Percentiles rank a stretch among this genome's conserved stretches.
phyloP scores from a whole-genome alignment of 352 stramenopile species.

The Halophytophthora batemanensis region DNA sequence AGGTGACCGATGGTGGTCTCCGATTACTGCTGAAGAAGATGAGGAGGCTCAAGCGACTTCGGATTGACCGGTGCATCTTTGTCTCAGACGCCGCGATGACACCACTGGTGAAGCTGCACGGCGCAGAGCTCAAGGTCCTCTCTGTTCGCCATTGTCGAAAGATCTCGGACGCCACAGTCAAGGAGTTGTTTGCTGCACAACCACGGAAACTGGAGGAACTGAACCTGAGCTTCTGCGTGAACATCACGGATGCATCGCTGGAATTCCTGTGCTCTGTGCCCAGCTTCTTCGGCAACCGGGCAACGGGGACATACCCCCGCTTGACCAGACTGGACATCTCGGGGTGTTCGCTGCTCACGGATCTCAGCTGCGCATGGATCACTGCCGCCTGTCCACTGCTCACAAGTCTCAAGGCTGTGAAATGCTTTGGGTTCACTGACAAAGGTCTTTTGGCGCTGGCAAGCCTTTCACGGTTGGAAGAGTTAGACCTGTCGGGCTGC shows the following conservation, averaged over 20 bases:
- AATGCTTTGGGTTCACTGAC: slow-evolving; percentile 47
- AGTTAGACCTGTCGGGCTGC: slow-evolving; percentile 55
- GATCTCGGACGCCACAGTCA: slow-evolving; percentile 39
- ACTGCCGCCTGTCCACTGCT: slow-evolving; percentile 60
- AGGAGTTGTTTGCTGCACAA: slow-evolving; percentile 43
- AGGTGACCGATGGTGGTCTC: slow-evolving; percentile 57
- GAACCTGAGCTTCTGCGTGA: slow-evolving; percentile 45
- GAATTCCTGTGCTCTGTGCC: slow-evolving; percentile 55
- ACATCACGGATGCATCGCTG: slow-evolving; percentile 50
- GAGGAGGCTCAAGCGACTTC: slow-evolving; percentile 30
- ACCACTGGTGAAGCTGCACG: slow-evolving; percentile 33
- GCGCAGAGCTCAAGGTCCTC: slow-evolving; percentile 28
- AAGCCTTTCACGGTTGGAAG: slow-evolving; percentile 43
- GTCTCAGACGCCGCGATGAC: slow-evolving; percentile 42
- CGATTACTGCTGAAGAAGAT: slow-evolving; percentile 37
- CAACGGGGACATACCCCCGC: slow-evolving; percentile 38
- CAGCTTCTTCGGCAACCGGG: slow-evolving; percentile 48
- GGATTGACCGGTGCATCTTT: slow-evolving; percentile 42
- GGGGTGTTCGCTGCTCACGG: slow-evolving; percentile 43
- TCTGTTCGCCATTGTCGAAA: slow-evolving; percentile 39
- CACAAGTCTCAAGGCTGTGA: slow-evolving; percentile 33
- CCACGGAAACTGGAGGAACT: slow-evolving; percentile 53
- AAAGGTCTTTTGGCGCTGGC: slow-evolving; percentile 54
- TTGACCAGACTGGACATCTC: slow-evolving; percentile 57
- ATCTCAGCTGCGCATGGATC: slow-evolving; percentile 58